Evolutionary conservation across 371 early-diverging fungal species (phyloP), one percentile per base, ranked within the genome.

Genomic region (Rhizopus sp.): DNA sequence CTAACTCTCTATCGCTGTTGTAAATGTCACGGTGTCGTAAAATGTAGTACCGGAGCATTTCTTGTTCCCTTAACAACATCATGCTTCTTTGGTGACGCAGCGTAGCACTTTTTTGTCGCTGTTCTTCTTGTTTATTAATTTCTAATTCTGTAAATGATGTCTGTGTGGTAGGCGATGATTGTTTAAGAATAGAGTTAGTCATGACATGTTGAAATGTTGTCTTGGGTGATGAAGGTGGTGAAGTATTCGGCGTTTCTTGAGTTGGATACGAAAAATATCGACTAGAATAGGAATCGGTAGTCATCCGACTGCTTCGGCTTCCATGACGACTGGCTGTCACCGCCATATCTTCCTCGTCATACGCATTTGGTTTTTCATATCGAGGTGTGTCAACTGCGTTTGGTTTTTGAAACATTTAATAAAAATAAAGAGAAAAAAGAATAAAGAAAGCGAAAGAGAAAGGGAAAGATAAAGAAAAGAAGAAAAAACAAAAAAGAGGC

Each of bases 321-420:
- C 57, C 56, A 40, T 64, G 65, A 5, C 65, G 60, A 34, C 65
- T 64, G 9, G 64, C 64, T 23, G 64, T 64, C 1, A 64, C 48
- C 2, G 48, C 40, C 3, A 60, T 52, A 7, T 60, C 56, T 8
- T 47, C 50, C 42, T 67, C 63, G 33, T 67, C 67, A 49, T 67
- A 67, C 5, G 67, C 67, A 45, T 67, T 62, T 38, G 67, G 67
- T 15, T 67, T 67, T 40, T 67, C 62, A 38, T 67, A 67, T 7
- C 52, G 37, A 2, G 59, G 59, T 5, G 51, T 60, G 6, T 62
- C 67, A 38, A 59, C 41, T 3, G 62, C 38, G 34, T 67, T 48
- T 39, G 67, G 67, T 48, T 67, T 67, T 48, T 62, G 63, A 40
- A 50, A 39, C 29, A 52, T 13, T 34, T 41, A n/a, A n/a, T 15